A percentile compares a stretch with the other conserved stretches of the same genome.
Evolutionary conservation across 2,329 filamentous ascomycete genomes (phyloP).

Genomic region (Cryphonectria nitschkei): DNA sequence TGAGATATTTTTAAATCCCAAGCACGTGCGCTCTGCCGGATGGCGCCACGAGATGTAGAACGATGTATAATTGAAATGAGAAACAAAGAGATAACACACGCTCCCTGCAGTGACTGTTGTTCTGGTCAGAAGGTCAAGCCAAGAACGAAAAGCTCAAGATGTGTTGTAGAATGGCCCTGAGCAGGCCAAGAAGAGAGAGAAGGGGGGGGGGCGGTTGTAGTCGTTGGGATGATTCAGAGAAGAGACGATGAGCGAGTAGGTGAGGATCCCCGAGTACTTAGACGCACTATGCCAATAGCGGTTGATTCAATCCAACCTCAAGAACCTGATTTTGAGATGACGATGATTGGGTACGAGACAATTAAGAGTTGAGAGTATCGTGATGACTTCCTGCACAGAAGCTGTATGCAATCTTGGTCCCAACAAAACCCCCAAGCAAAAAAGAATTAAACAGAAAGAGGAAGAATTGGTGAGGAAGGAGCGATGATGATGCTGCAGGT

Average conservation of each 20-base stretch:
- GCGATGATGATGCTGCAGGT: neutral
- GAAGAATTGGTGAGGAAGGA: neutral
- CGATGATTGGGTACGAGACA: neutral
- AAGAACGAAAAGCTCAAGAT: neutral
- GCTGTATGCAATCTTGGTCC: neutral
- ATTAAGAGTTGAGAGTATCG: neutral
- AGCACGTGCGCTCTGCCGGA: slow-evolving; percentile 2
- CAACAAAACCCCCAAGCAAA: neutral
- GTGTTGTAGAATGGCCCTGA: neutral
- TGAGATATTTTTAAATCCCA: neutral
- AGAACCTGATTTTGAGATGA: neutral
- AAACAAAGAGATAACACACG: neutral
- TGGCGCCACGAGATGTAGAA: neutral
- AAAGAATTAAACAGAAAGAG: neutral
- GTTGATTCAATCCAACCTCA: neutral
- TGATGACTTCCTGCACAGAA: neutral
- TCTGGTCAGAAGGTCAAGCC: neutral
- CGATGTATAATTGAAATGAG: neutral
- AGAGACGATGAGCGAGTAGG: too few species aligned
- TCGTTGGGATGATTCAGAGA: neutral
- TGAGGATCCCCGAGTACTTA: neutral
- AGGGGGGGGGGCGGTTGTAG: neutral
- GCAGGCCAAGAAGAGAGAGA: neutral
- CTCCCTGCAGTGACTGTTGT: neutral
- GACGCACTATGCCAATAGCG: neutral